Conservation (phyloP, 352 stramenopile species). For the Elongisporangium undulatum region DNA sequence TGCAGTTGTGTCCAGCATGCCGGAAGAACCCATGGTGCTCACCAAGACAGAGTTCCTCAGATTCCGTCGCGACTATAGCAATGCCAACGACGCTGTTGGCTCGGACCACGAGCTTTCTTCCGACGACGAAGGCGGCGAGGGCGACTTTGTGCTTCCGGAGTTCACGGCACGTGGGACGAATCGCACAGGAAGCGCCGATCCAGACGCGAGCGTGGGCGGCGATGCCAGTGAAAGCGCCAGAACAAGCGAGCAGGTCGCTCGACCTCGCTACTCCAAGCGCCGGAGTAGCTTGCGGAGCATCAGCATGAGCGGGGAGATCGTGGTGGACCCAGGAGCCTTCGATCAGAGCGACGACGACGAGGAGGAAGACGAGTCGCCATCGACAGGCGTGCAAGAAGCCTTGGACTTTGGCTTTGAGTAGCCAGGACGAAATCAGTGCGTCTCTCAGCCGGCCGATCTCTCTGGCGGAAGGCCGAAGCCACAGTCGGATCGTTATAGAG, state of each 20-base stretch:
- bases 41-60: conserved; percentile 44
- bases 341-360: conserved; percentile 23
- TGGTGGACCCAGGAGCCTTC: conserved; percentile 23
- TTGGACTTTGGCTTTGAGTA: not conserved
- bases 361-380: conserved; percentile 4
- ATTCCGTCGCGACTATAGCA: conserved; percentile 47
- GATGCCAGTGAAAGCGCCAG: conserved; percentile 1
- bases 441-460: no score
- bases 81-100: conserved; percentile 13
- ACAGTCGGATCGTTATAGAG: no score
- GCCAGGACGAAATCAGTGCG: not conserved
- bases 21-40: conserved; percentile 22
- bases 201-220: not conserved
- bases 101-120: conserved; percentile 31
- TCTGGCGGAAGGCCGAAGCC: not conserved
- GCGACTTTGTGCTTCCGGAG: conserved; percentile 6
- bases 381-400: not conserved
- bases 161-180: not conserved
- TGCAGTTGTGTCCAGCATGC: not conserved
- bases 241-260: conserved; percentile 6
- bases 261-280: not conserved
- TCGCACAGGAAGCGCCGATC: not conserved
- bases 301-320: conserved; percentile 10
- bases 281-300: not conserved
- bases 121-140: conserved; percentile 26